These are phyloP conservation scores for Roridomyces roridus DNA, from an alignment of 768 basidiomycete species.

Conservation along the genomic window DNA sequence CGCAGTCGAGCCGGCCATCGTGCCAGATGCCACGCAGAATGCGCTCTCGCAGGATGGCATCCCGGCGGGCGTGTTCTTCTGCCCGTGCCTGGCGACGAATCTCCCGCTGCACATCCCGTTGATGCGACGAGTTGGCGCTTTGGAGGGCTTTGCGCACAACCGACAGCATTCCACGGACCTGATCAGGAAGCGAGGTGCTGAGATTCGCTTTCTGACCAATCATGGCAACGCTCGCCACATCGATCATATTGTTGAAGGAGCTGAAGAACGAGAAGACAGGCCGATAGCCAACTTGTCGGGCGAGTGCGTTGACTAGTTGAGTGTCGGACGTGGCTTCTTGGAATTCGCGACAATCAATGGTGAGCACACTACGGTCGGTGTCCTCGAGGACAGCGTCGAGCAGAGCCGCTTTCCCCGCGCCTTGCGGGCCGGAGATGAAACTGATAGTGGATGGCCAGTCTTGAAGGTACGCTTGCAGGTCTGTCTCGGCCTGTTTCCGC, in stretches of 20 bases:
- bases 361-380: conserved; percentile 62
- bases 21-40: conserved; percentile 79
- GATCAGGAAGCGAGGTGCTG: conserved; percentile 77
- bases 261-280: conserved; percentile 88
- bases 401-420: conserved; percentile 80
- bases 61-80: conserved; percentile 43
- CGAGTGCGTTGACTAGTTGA: conserved; percentile 70
- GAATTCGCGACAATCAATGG: conserved; percentile 86
- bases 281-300: conserved; percentile 86
- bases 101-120: conserved; percentile 42
- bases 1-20: conserved; percentile 83
- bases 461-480: conserved; percentile 72
- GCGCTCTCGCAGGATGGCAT: conserved; percentile 32
- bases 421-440: conserved; percentile 84
- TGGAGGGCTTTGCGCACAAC: conserved; percentile 78
- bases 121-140: conserved; percentile 60
- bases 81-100: conserved; percentile 43
- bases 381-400: conserved; percentile 59
- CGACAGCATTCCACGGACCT: conserved; percentile 84
- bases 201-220: conserved; percentile 98
- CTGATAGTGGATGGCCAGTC: conserved; percentile 81
- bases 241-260: conserved; percentile 82
- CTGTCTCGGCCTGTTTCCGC: conserved; percentile 74
- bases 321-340: conserved; percentile 73
- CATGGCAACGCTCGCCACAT: conserved; percentile 91